Percentiles rank a stretch among this genome's conserved stretches.
Conservation (phyloP, 352 stramenopile species). For the Globisporangium solare region DNA sequence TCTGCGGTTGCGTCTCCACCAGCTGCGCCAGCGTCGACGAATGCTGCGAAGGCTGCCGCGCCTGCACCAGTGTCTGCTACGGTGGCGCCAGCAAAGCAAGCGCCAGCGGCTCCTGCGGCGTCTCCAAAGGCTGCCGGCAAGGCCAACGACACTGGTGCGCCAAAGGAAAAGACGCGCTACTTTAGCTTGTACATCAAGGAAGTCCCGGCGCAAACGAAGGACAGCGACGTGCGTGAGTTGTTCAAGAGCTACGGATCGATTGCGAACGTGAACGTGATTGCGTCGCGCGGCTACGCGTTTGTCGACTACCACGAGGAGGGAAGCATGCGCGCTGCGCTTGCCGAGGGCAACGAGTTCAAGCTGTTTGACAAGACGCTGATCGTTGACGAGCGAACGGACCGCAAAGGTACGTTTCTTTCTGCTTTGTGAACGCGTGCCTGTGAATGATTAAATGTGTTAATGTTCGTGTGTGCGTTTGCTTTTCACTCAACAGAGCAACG, state of each 20-base stretch:
- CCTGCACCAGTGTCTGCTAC: constrained; percentile 19
- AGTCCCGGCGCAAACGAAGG: constrained; percentile 65
- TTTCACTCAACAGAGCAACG: constrained; percentile 26
- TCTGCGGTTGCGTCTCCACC: constrained; percentile 3
- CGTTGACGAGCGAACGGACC: constrained; percentile 67
- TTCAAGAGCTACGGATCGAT: constrained; percentile 79
- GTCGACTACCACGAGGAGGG: constrained; percentile 80
- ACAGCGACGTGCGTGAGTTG: constrained; percentile 69
- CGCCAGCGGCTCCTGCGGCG: constrained; percentile 7
- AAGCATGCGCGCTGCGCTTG: constrained; percentile 68
- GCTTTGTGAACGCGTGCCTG: background rate
- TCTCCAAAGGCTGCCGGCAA: constrained; percentile 15
- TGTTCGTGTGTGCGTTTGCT: background rate
- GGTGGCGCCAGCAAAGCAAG: constrained; percentile 17
- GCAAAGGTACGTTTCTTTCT: constrained; percentile 42
- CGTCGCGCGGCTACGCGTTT: constrained; percentile 68
- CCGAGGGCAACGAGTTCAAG: constrained; percentile 62
- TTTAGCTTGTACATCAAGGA: constrained; percentile 77
- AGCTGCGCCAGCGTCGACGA: constrained; percentile 13
- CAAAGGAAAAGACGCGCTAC: constrained; percentile 54
- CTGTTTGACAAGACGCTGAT: constrained; percentile 71
- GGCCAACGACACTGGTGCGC: constrained; percentile 3
- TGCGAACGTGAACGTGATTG: constrained; percentile 58
- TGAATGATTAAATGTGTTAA: background rate
- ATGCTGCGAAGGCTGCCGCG: constrained; percentile 9